Evolutionary conservation across 2,329 filamentous ascomycete genomes (phyloP).

Genomic region (Penicillium sp.): DNA sequence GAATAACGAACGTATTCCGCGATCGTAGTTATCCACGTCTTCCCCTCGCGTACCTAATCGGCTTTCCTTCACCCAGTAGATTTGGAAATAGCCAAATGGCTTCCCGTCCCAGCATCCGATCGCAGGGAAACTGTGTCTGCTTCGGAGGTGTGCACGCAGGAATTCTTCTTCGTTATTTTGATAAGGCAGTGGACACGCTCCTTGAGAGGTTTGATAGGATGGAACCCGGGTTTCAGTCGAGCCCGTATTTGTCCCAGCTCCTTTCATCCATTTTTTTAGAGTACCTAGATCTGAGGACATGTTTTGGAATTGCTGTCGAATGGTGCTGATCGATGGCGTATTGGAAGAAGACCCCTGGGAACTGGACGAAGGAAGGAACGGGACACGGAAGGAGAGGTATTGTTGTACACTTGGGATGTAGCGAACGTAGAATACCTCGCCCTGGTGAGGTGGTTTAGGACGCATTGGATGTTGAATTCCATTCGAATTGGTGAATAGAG

Average conservation of each 20-base stretch:
- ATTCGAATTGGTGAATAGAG: constrained; percentile 76
- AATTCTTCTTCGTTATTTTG: constrained; percentile 71
- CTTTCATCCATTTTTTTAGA: constrained; percentile 85
- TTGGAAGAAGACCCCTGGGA: too few relatives aligned
- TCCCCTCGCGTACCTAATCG: constrained; percentile 65
- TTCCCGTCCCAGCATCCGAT: constrained; percentile 93
- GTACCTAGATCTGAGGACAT: constrained; percentile 61
- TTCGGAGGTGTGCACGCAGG: constrained; percentile 61
- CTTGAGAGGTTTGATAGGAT: too few relatives aligned
- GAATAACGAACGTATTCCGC: constrained; percentile 81
- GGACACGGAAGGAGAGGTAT: constrained; percentile 84
- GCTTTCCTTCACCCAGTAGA: constrained; percentile 98
- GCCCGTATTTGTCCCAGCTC: too few relatives aligned
- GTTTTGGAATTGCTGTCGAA: constrained; percentile 29
- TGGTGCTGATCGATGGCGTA: constrained; percentile 50
- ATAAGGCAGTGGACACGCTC: too few relatives aligned
- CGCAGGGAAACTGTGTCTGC: constrained; percentile 76
- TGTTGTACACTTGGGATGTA: constrained; percentile 77
- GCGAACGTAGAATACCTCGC: constrained; percentile 85
- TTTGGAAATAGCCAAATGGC: constrained; percentile 94
- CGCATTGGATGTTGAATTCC: constrained; percentile 79
- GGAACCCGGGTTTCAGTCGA: too few relatives aligned
- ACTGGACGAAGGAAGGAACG: too few relatives aligned
- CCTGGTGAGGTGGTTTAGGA: constrained; percentile 82
- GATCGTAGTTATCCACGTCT: constrained; percentile 71